Base-by-base conservation (phyloP, 345 rosid genomes). In the Clarkia xantiana region DNA sequence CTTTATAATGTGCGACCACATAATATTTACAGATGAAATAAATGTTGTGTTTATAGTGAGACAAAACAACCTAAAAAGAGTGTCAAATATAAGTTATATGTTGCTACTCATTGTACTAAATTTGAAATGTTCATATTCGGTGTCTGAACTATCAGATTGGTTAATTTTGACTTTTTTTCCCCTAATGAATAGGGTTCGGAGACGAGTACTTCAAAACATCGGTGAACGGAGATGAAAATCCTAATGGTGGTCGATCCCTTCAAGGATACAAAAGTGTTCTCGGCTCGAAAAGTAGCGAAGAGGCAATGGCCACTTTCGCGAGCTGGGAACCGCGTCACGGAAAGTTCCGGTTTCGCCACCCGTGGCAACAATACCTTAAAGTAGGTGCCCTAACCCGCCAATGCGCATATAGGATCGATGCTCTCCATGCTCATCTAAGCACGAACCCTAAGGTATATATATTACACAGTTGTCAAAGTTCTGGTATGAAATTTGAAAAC, bases 241-340 rank as follows among this genome's bases (percentile, higher is more conserved):
- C n/a, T n/a, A n/a, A n/a, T n/a, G n/a, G n/a, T n/a, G n/a, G n/a
- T n/a, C n/a, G n/a, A n/a, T n/a, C n/a, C n/a, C 59, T 64, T 43
- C 49, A 57, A 54, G 68, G 50, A 20, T 74, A 74, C 41, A 57
- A 41, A 45, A 29, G 59, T 18, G 66, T 67, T 13, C 67, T 75
- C 9, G 53, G 20, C 45, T 67, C 76, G 4, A 55, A 72, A 48
- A 49, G 9, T 11, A 41, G 14, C 3, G 78, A 78, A 70, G 75
- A 72, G 45, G 47, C 65, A 1, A 15, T 63, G 70, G 71, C 79
- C 2, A 66, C 63, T 58, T 62, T 68, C 11, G 77, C 79, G 3
- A 53, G 58, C 44, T 77, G 77, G 79, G 81, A 77, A 50, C 87
- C 79, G 2, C 1, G 57, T 34, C 83, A 70, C 42, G 83, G 83